Evolutionary conservation across 164 flowering plant species (phyloP), one percentile per base, ranked within the genome.

Genomic region (Amborella trichopoda): DNA sequence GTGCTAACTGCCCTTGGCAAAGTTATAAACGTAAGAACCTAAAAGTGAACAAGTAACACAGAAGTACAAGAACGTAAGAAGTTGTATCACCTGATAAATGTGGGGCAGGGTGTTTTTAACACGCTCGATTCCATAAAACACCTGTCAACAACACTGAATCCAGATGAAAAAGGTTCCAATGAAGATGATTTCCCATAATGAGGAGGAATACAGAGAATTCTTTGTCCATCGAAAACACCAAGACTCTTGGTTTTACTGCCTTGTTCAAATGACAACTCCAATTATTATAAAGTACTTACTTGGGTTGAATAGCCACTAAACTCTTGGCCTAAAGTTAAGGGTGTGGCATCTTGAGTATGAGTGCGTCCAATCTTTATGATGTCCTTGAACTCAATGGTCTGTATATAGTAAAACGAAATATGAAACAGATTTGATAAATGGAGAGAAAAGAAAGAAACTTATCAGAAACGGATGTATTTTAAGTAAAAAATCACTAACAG

Each of bases 321-420:
- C 58, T 84, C 99, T 71, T 91, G 99, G 26, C 99, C 96, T 44
- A 87, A 91, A 46, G 99, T 87, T 68, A 91, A 74, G 50, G 99
- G 96, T 62, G 96, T 91, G 9, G 99, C 99, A 77, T 87, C 96
- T 76, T 91, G 99, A 52, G 96, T 88, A 62, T 91, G 99, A 8
- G 96, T 88, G 9, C 99, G 93, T 3, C 99, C 99, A 65, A 91
- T 91, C 71, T 91, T 91, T 19, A 91, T 76, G 54, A 86, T 87
- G 68, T 82, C 96, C 46, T 78, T 71, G 63, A 91, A 91, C 63
- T 91, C 99, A 48, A 67, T 37, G 12, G 95, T 63, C 98, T 91
- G 72, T 47, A 12, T 26, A 45, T 51, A 48, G 28, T 14, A 48
- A 12, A 26, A n/a, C n/a, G n/a, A n/a, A n/a, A n/a, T n/a, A n/a